Evolutionary conservation across 2,329 filamentous ascomycete genomes (phyloP).

Genomic region (Cercospora zeae-maydis): DNA sequence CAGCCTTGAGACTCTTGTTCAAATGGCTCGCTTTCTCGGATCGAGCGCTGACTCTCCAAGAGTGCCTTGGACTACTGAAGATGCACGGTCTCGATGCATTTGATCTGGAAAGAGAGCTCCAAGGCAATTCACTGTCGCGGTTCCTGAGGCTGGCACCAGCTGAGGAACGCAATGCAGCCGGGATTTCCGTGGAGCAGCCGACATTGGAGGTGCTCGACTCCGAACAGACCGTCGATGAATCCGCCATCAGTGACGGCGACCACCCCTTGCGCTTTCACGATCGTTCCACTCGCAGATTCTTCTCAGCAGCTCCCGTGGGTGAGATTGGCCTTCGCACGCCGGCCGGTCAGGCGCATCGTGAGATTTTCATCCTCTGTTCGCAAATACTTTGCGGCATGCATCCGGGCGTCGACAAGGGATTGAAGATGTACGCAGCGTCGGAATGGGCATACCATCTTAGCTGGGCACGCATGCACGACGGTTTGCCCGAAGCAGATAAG

Average conservation of each 20-base stretch:
- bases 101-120: slow-evolving; percentile 10
- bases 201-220: background rate
- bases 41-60: slow-evolving; percentile 4
- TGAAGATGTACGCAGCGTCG: slow-evolving; percentile 2
- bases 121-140: slow-evolving; percentile 3
- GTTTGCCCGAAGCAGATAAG: background rate
- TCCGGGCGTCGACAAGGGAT: background rate
- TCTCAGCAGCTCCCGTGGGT: background rate
- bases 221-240: background rate
- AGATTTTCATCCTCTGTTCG: slow-evolving; percentile 6
- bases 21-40: slow-evolving; percentile 5
- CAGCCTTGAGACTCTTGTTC: slow-evolving; percentile 2
- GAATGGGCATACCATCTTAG: slow-evolving; percentile 8
- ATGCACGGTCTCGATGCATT: background rate
- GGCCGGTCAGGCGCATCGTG: background rate
- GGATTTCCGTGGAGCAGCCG: background rate
- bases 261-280: slow-evolving; percentile 9
- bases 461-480: background rate
- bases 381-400: slow-evolving; percentile 3
- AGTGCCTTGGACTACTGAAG: slow-evolving; percentile 1
- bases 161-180: slow-evolving; percentile 2
- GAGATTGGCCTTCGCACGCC: slow-evolving; percentile 1
- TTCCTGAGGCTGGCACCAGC: slow-evolving; percentile 5
- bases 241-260: background rate
- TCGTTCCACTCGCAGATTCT: background rate